Conservation (phyloP, 116 monocot species). For the Dioscorea cayenensis region DNA sequence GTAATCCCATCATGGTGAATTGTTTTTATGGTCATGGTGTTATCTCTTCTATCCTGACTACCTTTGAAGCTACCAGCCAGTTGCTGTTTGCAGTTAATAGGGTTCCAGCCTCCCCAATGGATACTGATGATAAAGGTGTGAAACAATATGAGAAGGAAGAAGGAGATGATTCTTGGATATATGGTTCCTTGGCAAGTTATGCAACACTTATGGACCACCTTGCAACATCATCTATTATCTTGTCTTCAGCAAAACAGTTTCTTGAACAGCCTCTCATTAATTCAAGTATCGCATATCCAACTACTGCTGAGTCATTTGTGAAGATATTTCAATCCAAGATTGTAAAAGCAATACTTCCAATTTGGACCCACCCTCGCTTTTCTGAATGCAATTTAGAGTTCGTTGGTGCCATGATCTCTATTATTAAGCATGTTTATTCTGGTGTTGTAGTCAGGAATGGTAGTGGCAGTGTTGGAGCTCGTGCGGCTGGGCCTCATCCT, state of each 20-base stretch:
- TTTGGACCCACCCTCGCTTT: slow-evolving; percentile 89
- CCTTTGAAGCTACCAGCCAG: slow-evolving; percentile 94
- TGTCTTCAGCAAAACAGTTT: slow-evolving; percentile 68
- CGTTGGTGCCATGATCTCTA: slow-evolving; percentile 64
- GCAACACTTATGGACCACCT: slow-evolving; percentile 84
- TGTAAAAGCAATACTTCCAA: slow-evolving; percentile 80
- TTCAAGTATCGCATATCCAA: slow-evolving; percentile 51
- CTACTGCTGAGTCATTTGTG: slow-evolving; percentile 75
- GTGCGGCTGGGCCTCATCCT: slow-evolving; percentile 64
- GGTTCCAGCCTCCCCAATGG: slow-evolving; percentile 89
- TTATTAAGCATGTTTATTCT: slow-evolving; percentile 87
- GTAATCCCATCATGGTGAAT: slow-evolving; percentile 81
- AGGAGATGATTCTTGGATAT: slow-evolving; percentile 66
- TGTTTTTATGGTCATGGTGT: slow-evolving; percentile 79
- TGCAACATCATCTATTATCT: slow-evolving; percentile 82
- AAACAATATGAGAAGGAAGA: slow-evolving; percentile 53
- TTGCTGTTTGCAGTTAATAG: slow-evolving; percentile 78
- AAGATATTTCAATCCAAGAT: slow-evolving; percentile 90
- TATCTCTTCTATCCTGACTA: slow-evolving; percentile 68
- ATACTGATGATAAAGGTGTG: slow-evolving; percentile 56
- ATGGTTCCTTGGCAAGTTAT: slow-evolving; percentile 83
- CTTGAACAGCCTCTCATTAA: slow-evolving; percentile 77
- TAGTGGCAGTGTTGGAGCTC: slow-evolving; percentile 37
- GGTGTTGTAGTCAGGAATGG: slow-evolving; percentile 74
- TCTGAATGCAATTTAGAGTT: slow-evolving; percentile 75